These are phyloP conservation scores for Fragaria vesca DNA, from an alignment of 306 rosid species.

Conservation along the genomic window DNA sequence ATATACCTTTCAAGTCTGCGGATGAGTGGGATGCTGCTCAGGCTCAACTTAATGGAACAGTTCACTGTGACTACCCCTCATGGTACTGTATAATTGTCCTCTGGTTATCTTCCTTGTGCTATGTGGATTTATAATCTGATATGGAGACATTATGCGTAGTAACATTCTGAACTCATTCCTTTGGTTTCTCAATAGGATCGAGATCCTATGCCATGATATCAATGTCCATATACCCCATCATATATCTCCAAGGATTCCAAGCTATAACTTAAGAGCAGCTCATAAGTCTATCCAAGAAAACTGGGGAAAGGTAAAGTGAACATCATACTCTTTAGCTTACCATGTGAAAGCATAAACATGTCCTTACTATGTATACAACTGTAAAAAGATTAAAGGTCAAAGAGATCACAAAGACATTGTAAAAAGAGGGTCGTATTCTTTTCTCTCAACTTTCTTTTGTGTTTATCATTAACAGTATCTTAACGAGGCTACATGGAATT, in stretches of 20 bases:
- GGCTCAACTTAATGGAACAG: slow-evolving; percentile 96
- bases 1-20: slow-evolving; percentile 85
- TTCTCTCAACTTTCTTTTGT: slow-evolving; percentile 16
- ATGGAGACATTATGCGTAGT: not conserved
- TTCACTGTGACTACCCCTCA: slow-evolving; percentile 88
- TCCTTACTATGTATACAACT: not conserved
- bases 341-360: not conserved
- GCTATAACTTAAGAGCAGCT: slow-evolving; percentile 84
- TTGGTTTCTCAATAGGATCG: slow-evolving; percentile 63
- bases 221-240: slow-evolving; percentile 93
- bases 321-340: not conserved
- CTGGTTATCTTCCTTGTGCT: slow-evolving; percentile 18
- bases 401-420: not conserved
- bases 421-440: slow-evolving; percentile 5
- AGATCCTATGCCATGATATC: slow-evolving; percentile 80
- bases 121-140: slow-evolving; percentile 21
- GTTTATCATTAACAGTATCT: slow-evolving; percentile 50
- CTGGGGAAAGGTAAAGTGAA: slow-evolving; percentile 78
- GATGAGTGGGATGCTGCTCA: slow-evolving; percentile 92
- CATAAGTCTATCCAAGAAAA: slow-evolving; percentile 75
- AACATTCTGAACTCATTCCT: slow-evolving; percentile 13
- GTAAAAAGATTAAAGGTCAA: not conserved
- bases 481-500: slow-evolving; percentile 89
- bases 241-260: slow-evolving; percentile 86
- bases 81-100: slow-evolving; percentile 52